A percentile compares a stretch with the other conserved stretches of the same genome.
Evolutionary conservation across 2,329 filamentous ascomycete genomes (phyloP).

Genomic region (Xylaria sp.): DNA sequence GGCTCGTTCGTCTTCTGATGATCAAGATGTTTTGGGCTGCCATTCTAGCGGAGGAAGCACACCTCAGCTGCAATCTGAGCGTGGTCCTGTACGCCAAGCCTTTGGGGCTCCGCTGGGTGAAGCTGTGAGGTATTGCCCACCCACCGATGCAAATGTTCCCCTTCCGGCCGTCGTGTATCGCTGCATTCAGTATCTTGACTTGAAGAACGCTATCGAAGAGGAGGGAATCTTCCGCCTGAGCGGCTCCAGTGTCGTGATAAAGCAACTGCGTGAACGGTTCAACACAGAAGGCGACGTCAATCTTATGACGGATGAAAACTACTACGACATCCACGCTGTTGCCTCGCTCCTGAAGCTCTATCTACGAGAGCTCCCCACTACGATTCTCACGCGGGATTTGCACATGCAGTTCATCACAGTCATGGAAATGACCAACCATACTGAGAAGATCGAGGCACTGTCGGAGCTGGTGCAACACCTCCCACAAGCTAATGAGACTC

Average conservation of each 20-base stretch:
- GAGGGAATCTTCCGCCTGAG: slow-evolving; percentile 96
- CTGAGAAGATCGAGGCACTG: slow-evolving; percentile 71
- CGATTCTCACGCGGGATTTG: slow-evolving; percentile 83
- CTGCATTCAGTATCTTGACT: slow-evolving; percentile 86
- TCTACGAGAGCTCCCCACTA: slow-evolving; percentile 83
- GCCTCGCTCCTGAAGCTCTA: slow-evolving; percentile 93
- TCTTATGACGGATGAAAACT: slow-evolving; percentile 72
- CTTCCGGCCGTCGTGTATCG: slow-evolving; percentile 91
- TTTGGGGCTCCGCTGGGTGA: slow-evolving; percentile 84
- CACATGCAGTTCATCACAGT: slow-evolving; percentile 83
- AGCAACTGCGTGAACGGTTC: slow-evolving; percentile 83
- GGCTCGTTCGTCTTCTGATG: slow-evolving; percentile 53
- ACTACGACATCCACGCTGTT: slow-evolving; percentile 93
- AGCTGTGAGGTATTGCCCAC: slow-evolving; percentile 75
- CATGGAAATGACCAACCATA: slow-evolving; percentile 68
- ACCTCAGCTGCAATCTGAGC: slow-evolving; percentile 37
- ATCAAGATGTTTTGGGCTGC: slow-evolving; percentile 48
- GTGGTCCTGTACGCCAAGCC: slow-evolving; percentile 59
- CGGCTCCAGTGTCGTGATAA: slow-evolving; percentile 94
- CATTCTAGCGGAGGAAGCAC: slow-evolving; percentile 41
- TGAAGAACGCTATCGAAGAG: slow-evolving; percentile 73
- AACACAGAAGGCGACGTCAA: slow-evolving; percentile 90
- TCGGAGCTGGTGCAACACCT: slow-evolving; percentile 74
- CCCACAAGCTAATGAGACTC: slow-evolving; percentile 71
- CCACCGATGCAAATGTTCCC: slow-evolving; percentile 65